A percentile compares a stretch with the other conserved stretches of the same genome.
phyloP scores from a whole-genome alignment of 2,329 filamentous ascomycete species.

The Phaeophleospora eucalypticola region DNA sequence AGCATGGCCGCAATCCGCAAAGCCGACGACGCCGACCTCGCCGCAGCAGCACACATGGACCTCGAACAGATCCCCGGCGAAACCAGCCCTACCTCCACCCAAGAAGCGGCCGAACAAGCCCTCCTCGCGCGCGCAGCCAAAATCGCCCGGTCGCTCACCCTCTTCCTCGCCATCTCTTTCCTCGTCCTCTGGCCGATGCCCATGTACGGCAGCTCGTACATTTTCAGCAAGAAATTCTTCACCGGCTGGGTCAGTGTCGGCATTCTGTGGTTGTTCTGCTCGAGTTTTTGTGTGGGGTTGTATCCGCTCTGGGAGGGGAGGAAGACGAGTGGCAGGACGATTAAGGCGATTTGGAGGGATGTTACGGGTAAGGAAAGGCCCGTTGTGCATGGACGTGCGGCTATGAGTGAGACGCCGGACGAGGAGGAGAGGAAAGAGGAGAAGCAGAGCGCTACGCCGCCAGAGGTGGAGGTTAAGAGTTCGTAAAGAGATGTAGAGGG shows the following conservation, averaged over 20 bases:
- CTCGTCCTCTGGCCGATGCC: slow-evolving; percentile 89
- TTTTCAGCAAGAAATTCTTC: slow-evolving; percentile 79
- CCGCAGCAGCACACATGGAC: slow-evolving; percentile 59
- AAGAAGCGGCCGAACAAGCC: slow-evolving; percentile 31
- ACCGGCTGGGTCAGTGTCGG: slow-evolving; percentile 52
- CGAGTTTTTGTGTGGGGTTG: slow-evolving; percentile 67
- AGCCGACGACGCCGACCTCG: slow-evolving; percentile 72
- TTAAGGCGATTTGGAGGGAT: slow-evolving; percentile 60
- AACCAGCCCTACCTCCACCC: slow-evolving; percentile 28
- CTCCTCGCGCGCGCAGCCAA: slow-evolving; percentile 42
- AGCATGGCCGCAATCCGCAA: slow-evolving; percentile 76
- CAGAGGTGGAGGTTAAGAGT: slow-evolving; percentile 25
- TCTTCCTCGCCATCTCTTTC: slow-evolving; percentile 63
- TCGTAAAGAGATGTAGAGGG: background rate
- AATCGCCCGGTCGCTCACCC: slow-evolving; percentile 56
- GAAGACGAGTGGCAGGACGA: slow-evolving; percentile 58
- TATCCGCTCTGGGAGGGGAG: slow-evolving; percentile 80
- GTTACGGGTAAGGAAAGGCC: slow-evolving; percentile 41
- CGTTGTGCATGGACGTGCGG: slow-evolving; percentile 27
- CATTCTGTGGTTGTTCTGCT: slow-evolving; percentile 76
- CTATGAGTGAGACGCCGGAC: slow-evolving; percentile 25
- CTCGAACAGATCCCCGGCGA: slow-evolving; percentile 60
- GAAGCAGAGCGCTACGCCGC: slow-evolving; percentile 28
- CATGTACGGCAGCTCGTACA: slow-evolving; percentile 76
- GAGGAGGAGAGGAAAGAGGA: slow-evolving; percentile 24